These are phyloP conservation scores for Manihot esculenta DNA, from an alignment of 441 rosid genomes.

Conservation along the genomic window DNA sequence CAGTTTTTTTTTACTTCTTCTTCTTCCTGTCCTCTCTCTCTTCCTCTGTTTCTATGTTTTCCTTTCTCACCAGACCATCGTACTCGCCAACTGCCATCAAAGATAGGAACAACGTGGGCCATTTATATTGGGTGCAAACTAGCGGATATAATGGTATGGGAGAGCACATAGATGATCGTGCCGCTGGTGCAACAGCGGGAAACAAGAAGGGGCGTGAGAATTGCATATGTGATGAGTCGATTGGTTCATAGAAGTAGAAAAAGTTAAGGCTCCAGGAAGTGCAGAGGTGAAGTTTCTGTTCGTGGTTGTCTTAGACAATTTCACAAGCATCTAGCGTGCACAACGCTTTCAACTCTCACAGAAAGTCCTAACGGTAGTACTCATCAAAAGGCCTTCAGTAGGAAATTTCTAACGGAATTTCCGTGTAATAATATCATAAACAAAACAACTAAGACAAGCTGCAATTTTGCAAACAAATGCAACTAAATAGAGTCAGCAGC, in stretches of 20 bases:
- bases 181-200: not conserved
- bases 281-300: not conserved
- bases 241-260: not conserved
- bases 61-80: not conserved
- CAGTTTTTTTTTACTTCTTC: not conserved
- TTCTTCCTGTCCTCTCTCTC: not conserved
- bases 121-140: no score
- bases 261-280: not conserved
- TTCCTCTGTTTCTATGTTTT: not conserved
- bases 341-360: not conserved
- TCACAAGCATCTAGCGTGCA: slow-evolving; percentile 5
- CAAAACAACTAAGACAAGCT: not conserved
- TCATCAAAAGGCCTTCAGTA: not conserved
- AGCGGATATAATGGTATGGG: not conserved
- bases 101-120: no score
- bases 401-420: not conserved
- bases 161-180: not conserved
- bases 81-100: no score
- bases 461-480: not conserved
- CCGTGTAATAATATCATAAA: not conserved
- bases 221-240: not conserved
- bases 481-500: not conserved
- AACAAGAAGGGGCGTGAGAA: not conserved
- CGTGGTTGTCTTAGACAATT: slow-evolving; percentile 2
- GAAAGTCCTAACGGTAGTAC: not conserved